These are phyloP conservation scores for Paxillus rubicundulus DNA, from an alignment of 768 basidiomycete genomes.

Conservation along the genomic window DNA sequence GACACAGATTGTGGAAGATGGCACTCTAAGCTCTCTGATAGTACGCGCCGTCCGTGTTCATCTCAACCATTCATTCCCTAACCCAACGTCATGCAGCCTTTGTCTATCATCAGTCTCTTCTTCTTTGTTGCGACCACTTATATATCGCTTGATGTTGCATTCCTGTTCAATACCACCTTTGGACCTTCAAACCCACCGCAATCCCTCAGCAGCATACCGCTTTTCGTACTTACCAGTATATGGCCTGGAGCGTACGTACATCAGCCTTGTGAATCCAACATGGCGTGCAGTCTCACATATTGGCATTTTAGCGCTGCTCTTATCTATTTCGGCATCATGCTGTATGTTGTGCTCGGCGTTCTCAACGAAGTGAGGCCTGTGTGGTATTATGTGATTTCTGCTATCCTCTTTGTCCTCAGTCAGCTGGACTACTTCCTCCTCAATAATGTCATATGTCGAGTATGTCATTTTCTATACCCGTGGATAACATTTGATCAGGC, in stretches of 20 bases:
- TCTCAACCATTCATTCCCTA: not conserved
- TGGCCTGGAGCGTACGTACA: conserved; percentile 73
- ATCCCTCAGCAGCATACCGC: conserved; percentile 59
- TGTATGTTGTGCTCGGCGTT: conserved; percentile 72
- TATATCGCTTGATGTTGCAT: conserved; percentile 78
- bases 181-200: conserved; percentile 57
- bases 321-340: conserved; percentile 72
- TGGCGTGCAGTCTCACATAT: conserved; percentile 1
- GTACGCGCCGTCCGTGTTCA: conserved; percentile 39
- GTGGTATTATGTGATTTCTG: conserved; percentile 71
- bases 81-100: conserved; percentile 47
- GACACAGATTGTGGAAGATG: conserved; percentile 93
- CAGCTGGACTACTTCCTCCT: conserved; percentile 86
- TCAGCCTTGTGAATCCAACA: not conserved
- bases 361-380: conserved; percentile 81
- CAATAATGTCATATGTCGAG: conserved; percentile 69
- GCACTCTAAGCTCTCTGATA: conserved; percentile 66
- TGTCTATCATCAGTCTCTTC: conserved; percentile 50
- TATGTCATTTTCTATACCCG: conserved; percentile 31
- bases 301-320: conserved; percentile 50
- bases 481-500: conserved; percentile 8
- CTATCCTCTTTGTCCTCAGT: conserved; percentile 71
- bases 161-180: conserved; percentile 61
- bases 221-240: conserved; percentile 79
- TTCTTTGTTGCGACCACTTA: conserved; percentile 77